Conservation (phyloP, 2,329 filamentous ascomycete genomes). For the Polytolypa hystricis region DNA sequence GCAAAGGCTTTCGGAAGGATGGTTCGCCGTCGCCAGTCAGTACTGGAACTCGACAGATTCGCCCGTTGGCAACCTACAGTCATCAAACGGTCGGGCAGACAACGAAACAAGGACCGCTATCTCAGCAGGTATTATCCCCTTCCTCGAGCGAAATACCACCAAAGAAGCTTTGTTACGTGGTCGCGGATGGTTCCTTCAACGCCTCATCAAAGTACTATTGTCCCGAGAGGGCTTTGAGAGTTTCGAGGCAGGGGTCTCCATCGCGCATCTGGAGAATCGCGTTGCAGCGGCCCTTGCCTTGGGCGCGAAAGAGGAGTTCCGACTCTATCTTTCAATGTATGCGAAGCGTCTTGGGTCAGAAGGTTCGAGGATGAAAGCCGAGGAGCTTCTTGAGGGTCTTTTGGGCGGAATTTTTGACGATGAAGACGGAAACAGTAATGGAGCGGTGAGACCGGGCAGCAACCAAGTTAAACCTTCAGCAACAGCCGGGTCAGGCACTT, state of each 20-base stretch:
- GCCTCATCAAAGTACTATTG: conserved; percentile 79
- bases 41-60: conserved; percentile 99
- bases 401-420: conserved; percentile 57
- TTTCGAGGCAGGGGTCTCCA: conserved; percentile 82
- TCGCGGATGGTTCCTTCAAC: conserved; percentile 79
- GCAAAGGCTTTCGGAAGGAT: conserved; percentile 91
- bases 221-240: conserved; percentile 84
- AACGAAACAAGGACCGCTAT: conserved; percentile 44
- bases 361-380: conserved; percentile 74
- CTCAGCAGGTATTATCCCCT: conserved; percentile 85
- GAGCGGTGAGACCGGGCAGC: conserved; percentile 31
- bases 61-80: conserved; percentile 68
- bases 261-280: conserved; percentile 90
- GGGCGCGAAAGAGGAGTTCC: conserved; percentile 82
- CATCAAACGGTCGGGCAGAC: conserved; percentile 53
- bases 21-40: conserved; percentile 96
- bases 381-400: conserved; percentile 76
- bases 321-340: conserved; percentile 94
- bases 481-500: conserved; percentile 39
- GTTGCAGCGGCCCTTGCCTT: conserved; percentile 80
- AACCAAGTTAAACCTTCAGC: conserved; percentile 2
- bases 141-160: conserved; percentile 87
- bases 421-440: conserved; percentile 42
- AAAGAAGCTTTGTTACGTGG: conserved; percentile 86
- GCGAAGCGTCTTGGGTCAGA: conserved; percentile 90